phyloP scores from a whole-genome alignment of 495 filamentous ascomycete species.

The Astrothelium macrocarpum region DNA sequence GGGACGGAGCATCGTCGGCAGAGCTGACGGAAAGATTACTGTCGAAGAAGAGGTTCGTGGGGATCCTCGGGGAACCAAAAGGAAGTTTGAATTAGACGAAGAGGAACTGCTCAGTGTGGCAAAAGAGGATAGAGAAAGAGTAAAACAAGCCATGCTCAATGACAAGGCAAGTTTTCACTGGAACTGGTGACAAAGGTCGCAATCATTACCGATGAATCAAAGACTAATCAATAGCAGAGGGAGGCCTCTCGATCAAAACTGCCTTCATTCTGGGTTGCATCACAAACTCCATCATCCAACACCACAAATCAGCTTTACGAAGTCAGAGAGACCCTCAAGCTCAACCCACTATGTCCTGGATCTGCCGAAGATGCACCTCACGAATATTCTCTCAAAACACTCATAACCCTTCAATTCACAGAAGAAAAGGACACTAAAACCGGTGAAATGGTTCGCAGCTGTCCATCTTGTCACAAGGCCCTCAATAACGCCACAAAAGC shows the following conservation, averaged over 20 bases:
- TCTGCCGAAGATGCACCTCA: conserved; percentile 62
- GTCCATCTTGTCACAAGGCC: conserved; percentile 80
- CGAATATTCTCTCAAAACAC: conserved; percentile 67
- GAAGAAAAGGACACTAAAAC: conserved; percentile 55
- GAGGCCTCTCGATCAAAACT: conserved; percentile 54
- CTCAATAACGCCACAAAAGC: conserved; percentile 77
- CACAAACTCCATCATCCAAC: conserved; percentile 59
- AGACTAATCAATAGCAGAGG: background rate
- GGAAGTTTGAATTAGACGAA: conserved; percentile 77
- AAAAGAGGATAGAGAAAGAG: conserved; percentile 56
- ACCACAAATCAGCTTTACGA: conserved; percentile 41
- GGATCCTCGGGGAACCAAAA: conserved; percentile 42
- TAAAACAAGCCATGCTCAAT: conserved; percentile 52
- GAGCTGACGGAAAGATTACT: conserved; percentile 36
- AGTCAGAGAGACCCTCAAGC: conserved; percentile 36
- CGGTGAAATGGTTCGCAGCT: conserved; percentile 48
- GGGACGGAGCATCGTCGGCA: conserved; percentile 31
- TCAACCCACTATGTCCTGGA: conserved; percentile 68
- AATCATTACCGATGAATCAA: background rate
- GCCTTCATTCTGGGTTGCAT: conserved; percentile 91
- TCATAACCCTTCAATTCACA: conserved; percentile 72
- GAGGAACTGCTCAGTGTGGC: conserved; percentile 66
- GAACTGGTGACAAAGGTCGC: background rate
- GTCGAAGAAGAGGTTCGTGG: conserved; percentile 30
- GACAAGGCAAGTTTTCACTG: conserved; percentile 60